Evolutionary conservation across 192 early-diverging fungal genomes (phyloP), one percentile per base, ranked within the genome.

Genomic region (Glomus cerebriforme): DNA sequence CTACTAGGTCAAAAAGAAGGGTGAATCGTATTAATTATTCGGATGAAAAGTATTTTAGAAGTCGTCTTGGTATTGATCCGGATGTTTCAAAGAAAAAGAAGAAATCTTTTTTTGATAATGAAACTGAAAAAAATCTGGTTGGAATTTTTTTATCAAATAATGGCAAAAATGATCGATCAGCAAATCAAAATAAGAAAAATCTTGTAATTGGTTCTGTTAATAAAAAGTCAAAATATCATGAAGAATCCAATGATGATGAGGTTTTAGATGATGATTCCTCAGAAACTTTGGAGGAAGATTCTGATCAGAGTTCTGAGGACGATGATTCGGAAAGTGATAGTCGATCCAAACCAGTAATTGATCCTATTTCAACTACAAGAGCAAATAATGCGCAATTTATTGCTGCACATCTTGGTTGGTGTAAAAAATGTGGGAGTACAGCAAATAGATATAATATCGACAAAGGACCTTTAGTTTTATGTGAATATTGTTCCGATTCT

Each of bases 401-500:
- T 68, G 35, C 31, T 35, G 32, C 29, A 3, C 66, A 68, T n/a
- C 17, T 68, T 35, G 31, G 9, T 13, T 68, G 66, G 66, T 68
- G 66, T 68, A 34, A 32, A n/a, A 68, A 37, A 68, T 68, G 66
- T 68, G 66, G 66, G 8, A 22, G 47, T 22, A 0, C 47, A 19
- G 47, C 47, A 6, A 54, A 54, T 19, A 54, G 47, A 19, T 2
- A 68, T 34, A 37, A 8, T 22, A 32, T 0, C 22, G 22, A 31
- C 2, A 68, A 68, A 24, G 81, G 81, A 22, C 62, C 79, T 10
- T 70, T 83, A 4, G 26, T 85, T 26, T 80, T 82, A 8, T 85
- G 84, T 29, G 84, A 85, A 47, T 82, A 78, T 39, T 85, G 84
- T 65, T 81, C 84, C n/a, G 54, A 71, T 17, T 77, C 80, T 43